Percentiles rank a stretch among this genome's conserved stretches.
Evolutionary conservation across 345 rosid genomes (phyloP).

Genomic region (Camelina laxa): DNA sequence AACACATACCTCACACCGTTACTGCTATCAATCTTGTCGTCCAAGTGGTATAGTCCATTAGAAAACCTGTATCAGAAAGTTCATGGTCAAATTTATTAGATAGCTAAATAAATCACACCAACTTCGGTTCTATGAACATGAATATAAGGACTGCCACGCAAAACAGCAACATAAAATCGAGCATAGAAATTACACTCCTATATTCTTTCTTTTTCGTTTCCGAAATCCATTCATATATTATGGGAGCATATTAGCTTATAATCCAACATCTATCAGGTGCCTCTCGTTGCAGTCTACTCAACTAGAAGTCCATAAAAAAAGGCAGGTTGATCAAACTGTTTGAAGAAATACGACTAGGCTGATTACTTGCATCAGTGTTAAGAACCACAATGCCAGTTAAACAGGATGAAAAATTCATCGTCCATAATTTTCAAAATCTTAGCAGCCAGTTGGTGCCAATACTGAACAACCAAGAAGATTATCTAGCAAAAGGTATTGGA

Average conservation of each 20-base stretch:
- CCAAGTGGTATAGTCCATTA: conserved; percentile 45
- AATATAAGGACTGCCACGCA: conserved; percentile 7
- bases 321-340: background rate
- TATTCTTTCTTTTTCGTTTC: background rate
- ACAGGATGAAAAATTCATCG: too few species aligned
- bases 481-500: background rate
- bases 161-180: background rate
- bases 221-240: background rate
- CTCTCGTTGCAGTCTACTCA: conserved; percentile 9
- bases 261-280: conserved; percentile 13
- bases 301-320: background rate
- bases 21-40: conserved; percentile 36
- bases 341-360: background rate
- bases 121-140: background rate
- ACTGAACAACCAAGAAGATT: conserved; percentile 1
- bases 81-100: conserved; percentile 16
- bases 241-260: background rate
- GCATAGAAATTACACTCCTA: background rate
- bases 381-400: conserved; percentile 1
- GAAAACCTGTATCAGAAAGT: conserved; percentile 55
- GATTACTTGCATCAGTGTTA: conserved; percentile 6
- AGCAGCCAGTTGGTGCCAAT: background rate
- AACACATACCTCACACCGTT: conserved; percentile 43
- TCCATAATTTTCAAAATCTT: background rate
- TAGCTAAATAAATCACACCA: conserved; percentile 21